Evolutionary conservation across 106 monocot genomes (phyloP).

Genomic region (Vanilla planifolia): DNA sequence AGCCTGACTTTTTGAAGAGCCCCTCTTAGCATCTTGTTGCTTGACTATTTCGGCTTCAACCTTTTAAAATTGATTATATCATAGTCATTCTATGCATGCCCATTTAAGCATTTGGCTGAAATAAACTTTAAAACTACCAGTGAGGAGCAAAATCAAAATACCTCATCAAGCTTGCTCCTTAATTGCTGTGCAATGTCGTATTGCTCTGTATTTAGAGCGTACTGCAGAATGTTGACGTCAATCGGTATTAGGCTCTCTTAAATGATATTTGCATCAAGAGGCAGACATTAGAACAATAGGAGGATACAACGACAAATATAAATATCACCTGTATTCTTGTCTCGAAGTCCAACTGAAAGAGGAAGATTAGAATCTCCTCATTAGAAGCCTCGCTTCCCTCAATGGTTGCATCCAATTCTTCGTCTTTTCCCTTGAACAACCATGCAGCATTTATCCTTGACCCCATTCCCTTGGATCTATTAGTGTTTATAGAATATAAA

Average conservation of each 20-base stretch:
- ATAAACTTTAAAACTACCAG: background rate
- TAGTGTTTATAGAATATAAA: constrained; percentile 7
- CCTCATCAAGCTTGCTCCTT: constrained; percentile 78
- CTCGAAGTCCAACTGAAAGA: constrained; percentile 81
- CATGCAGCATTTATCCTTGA: constrained; percentile 37
- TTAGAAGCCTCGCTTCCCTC: constrained; percentile 86
- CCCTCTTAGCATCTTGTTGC: constrained; percentile 71
- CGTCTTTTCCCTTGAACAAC: constrained; percentile 42
- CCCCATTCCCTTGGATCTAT: constrained; percentile 8
- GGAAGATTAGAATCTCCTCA: constrained; percentile 85
- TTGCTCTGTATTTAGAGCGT: constrained; percentile 82
- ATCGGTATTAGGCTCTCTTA: too few relatives aligned
- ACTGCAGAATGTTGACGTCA: constrained; percentile 33
- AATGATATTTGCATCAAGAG: too few relatives aligned
- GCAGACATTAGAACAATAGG: too few relatives aligned
- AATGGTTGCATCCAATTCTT: constrained; percentile 38
- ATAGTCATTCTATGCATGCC: background rate
- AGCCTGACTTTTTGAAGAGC: constrained; percentile 83
- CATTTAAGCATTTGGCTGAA: background rate
- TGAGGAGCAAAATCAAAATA: constrained; percentile 5
- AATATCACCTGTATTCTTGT: constrained; percentile 73
- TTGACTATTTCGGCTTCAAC: constrained; percentile 70
- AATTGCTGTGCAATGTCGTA: constrained; percentile 80
- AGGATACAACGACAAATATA: background rate
- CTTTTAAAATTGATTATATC: constrained; percentile 28